Percentiles rank a stretch among this genome's conserved stretches.
These are phyloP conservation scores for Vitis labrusca DNA, from an alignment of 164 flowering plant species.

Conservation along the genomic window DNA sequence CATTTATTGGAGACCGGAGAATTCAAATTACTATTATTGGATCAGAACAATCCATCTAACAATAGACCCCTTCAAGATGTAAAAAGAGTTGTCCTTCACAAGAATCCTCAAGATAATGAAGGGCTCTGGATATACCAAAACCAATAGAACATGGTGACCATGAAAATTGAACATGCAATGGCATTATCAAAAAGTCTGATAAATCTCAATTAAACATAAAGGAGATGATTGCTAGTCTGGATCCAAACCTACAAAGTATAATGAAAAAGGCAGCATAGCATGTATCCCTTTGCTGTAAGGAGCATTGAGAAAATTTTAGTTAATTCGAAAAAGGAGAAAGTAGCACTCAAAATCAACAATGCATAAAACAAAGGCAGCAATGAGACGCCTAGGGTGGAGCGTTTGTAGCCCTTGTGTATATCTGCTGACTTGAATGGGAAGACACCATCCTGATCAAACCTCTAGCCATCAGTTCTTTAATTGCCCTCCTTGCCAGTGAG, in stretches of 20 bases:
- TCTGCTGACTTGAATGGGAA: conserved; percentile 32
- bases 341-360: not conserved
- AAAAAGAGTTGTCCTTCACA: no score
- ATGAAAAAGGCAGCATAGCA: not conserved
- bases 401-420: conserved; percentile 32
- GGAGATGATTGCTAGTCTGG: not conserved
- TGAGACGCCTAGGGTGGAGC: conserved; percentile 8
- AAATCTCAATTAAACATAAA: not conserved
- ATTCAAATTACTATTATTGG: no score
- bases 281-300: not conserved
- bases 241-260: not conserved
- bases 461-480: conserved; percentile 26
- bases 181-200: not conserved
- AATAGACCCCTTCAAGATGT: no score
- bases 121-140: no score
- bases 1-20: no score
- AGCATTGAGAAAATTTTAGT: not conserved
- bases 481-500: conserved; percentile 33
- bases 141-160: no score
- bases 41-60: no score
- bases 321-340: not conserved
- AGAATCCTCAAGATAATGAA: no score
- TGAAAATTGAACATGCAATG: not conserved
- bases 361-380: not conserved
- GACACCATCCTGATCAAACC: conserved; percentile 32